These are phyloP conservation scores for Drechslerella stenobrocha DNA, from an alignment of 2,329 filamentous ascomycete genomes.

Conservation along the genomic window DNA sequence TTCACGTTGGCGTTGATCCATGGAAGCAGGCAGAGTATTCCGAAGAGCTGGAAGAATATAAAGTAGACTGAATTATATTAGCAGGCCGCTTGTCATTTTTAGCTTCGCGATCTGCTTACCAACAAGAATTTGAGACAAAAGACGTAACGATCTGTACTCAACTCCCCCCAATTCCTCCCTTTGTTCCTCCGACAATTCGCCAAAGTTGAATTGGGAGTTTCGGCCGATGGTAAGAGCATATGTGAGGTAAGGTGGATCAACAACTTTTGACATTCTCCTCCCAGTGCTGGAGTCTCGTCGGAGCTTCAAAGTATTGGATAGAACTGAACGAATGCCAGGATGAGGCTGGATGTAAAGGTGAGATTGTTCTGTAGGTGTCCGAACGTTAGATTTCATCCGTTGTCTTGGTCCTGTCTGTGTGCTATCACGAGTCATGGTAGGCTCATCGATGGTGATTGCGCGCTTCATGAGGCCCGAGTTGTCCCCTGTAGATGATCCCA, in stretches of 20 bases:
- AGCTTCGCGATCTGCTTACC: constrained; percentile 50
- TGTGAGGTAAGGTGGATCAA: constrained; percentile 78
- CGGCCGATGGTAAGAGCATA: constrained; percentile 90
- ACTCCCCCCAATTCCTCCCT: constrained; percentile 94
- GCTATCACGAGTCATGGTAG: constrained; percentile 53
- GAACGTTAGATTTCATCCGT: constrained; percentile 16
- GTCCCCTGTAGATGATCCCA: constrained; percentile 50
- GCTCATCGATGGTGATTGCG: constrained; percentile 60
- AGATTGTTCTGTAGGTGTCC: constrained; percentile 28
- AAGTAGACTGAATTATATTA: constrained; percentile 65
- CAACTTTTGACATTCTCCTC: constrained; percentile 56
- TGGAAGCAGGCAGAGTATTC: constrained; percentile 71
- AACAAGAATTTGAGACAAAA: constrained; percentile 75
- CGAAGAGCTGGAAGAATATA: constrained; percentile 77
- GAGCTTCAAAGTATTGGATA: constrained; percentile 49
- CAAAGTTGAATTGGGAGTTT: constrained; percentile 79
- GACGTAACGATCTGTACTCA: constrained; percentile 90
- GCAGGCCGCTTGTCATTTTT: not conserved
- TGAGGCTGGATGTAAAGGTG: constrained; percentile 20
- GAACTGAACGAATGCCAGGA: constrained; percentile 46
- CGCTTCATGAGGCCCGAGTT: constrained; percentile 47
- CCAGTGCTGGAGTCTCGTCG: constrained; percentile 61
- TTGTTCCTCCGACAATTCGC: constrained; percentile 80
- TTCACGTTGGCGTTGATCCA: constrained; percentile 71
- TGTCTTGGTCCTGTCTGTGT: constrained; percentile 25